Conservation (phyloP, 345 rosid genomes). For the Cochlearia excelsa region DNA sequence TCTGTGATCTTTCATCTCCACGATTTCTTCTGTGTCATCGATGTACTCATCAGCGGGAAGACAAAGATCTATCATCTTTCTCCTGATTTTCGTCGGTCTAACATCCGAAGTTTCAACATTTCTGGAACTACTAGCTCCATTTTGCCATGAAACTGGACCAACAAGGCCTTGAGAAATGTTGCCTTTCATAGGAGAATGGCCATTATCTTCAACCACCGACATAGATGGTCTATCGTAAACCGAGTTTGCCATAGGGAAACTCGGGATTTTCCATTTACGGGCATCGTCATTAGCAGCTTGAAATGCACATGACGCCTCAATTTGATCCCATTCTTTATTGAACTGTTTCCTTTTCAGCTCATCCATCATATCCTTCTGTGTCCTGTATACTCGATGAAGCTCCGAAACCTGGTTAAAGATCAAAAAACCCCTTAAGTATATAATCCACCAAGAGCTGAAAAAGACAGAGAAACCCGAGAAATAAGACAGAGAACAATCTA, state of each 20-base stretch:
- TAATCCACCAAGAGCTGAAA: constrained; percentile 5
- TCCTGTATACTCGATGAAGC: constrained; percentile 70
- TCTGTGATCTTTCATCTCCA: constrained; percentile 33
- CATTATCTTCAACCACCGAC: constrained; percentile 43
- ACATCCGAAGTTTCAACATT: constrained; percentile 26
- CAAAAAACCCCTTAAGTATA: constrained; percentile 10
- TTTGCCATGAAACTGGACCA: constrained; percentile 34
- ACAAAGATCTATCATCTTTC: constrained; percentile 58
- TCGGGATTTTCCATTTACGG: constrained; percentile 62
- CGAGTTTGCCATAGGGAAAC: constrained; percentile 56
- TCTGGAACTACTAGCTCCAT: constrained; percentile 32
- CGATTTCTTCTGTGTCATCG: constrained; percentile 40
- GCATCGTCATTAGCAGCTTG: constrained; percentile 37
- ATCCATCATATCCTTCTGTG: constrained; percentile 72
- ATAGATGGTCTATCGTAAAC: constrained; percentile 46
- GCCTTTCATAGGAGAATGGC: constrained; percentile 43
- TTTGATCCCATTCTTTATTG: constrained; percentile 26
- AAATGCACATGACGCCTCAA: constrained; percentile 37
- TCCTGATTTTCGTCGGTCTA: constrained; percentile 38
- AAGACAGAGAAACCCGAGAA: background rate
- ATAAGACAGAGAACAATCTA: background rate
- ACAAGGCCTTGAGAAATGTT: constrained; percentile 35
- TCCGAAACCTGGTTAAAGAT: constrained; percentile 39
- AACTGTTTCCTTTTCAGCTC: constrained; percentile 53
- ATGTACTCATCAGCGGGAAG: constrained; percentile 55